Evolutionary conservation across 1,284 basidiomycete genomes (phyloP), one percentile per base, ranked within the genome.

Genomic region (Cryptococcus sp.): DNA sequence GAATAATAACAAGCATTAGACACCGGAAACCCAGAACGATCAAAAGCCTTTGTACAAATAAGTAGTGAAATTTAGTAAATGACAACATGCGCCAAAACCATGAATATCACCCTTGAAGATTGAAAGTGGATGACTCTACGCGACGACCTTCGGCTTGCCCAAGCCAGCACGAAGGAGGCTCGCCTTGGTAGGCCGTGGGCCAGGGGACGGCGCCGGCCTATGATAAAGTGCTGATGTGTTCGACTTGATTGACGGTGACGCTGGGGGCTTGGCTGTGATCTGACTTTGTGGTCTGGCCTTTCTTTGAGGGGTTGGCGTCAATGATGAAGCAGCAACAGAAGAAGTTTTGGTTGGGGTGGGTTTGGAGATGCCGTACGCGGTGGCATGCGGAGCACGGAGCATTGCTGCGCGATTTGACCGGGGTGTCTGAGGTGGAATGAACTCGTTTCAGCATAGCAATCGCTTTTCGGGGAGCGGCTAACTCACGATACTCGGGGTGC

Each of bases 341-440:
- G n/a, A n/a, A n/a, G n/a, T n/a, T 10, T 34, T 34, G 8, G 29
- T 34, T 34, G 29, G 29, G 13, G 29, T 46, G 20, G 44, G 13
- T 23, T 43, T 53, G 25, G 34, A 39, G 15, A 10, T 34, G 29
- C 29, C 13, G 29, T 34, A 15, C 38, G 15, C 34, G 34, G 22
- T 46, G 20, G 52, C 29, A n/a, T 58, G 40, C 6, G 68, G 67
- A 8, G 64, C 51, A 6, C 74, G 70, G 5, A 76, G 63, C 50
- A 72, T 56, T 3, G 70, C 67, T 11, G 73, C 55, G 44, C 65
- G 67, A 62, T 76, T 76, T 8, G 68, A 46, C 19, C 74, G 63
- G 1, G 74, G 74, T 22, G 62, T 44, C 74, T 76, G 55, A 40
- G 52, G 41, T 29, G 11, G 34, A 3, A 17, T 34, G 29, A 13